A percentile compares a stretch with the other conserved stretches of the same genome.
phyloP scores from a whole-genome alignment of 805 yeast genomes.

The Candida argentea region DNA sequence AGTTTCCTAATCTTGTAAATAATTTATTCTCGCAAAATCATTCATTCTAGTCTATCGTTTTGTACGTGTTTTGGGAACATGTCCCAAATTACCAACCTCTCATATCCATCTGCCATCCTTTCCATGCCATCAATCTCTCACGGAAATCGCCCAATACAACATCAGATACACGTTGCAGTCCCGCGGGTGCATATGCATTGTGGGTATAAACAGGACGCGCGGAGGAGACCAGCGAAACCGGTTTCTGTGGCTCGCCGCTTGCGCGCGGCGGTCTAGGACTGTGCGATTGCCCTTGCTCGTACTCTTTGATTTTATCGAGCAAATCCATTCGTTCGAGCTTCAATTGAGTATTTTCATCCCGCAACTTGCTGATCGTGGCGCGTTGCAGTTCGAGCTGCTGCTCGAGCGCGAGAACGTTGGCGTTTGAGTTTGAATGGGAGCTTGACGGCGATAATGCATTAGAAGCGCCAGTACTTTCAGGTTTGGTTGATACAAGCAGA shows the following conservation, averaged over 20 bases:
- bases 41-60: not conserved
- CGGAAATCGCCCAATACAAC: too few relatives aligned
- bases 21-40: not conserved
- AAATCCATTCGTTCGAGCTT: constrained; percentile 29
- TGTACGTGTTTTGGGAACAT: too few relatives aligned
- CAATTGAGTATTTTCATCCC: constrained; percentile 34
- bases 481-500: too few relatives aligned
- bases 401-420: too few relatives aligned
- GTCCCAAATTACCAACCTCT: constrained; percentile 19
- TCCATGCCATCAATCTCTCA: constrained; percentile 61
- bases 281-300: constrained; percentile 5
- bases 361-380: constrained; percentile 23
- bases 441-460: too few relatives aligned
- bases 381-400: constrained; percentile 21
- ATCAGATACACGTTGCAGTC: constrained; percentile 26
- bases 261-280: constrained; percentile 3
- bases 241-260: too few relatives aligned
- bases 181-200: constrained; percentile 20
- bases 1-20: constrained; percentile 31
- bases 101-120: constrained; percentile 83
- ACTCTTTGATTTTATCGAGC: constrained; percentile 19
- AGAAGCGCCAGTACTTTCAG: too few relatives aligned
- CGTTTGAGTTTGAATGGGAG: too few relatives aligned
- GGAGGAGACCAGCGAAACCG: constrained; percentile 9
- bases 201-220: constrained; percentile 20